A percentile compares a stretch with the other conserved stretches of the same genome.
Conservation (phyloP, 1,284 basidiomycete genomes). For the Apiotrichum montevideense region DNA sequence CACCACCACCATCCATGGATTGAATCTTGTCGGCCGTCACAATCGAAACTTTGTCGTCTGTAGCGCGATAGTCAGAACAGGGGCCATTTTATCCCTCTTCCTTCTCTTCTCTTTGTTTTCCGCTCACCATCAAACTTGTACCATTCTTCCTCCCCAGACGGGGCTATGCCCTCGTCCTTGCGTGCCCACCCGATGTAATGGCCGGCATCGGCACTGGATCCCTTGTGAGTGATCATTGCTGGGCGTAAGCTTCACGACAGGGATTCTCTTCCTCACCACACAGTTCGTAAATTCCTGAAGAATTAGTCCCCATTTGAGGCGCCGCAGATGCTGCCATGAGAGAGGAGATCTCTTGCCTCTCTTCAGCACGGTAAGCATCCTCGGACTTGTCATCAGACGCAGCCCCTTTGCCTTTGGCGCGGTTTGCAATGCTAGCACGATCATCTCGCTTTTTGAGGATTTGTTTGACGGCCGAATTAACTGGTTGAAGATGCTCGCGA, state of each 20-base stretch:
- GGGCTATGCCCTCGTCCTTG: conserved; percentile 24
- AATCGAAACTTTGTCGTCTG: conserved; percentile 75
- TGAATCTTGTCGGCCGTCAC: conserved; percentile 62
- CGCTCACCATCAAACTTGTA: conserved; percentile 57
- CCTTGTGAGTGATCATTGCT: conserved; percentile 96
- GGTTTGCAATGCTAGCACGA: conserved; percentile 72
- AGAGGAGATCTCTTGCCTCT: conserved; percentile 28
- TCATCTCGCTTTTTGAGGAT: conserved; percentile 79
- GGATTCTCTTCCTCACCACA: conserved; percentile 33
- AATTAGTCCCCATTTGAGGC: conserved; percentile 20
- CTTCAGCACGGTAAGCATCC: conserved; percentile 38
- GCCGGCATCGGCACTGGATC: conserved; percentile 81
- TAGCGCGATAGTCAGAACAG: background rate
- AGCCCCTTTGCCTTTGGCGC: conserved; percentile 53
- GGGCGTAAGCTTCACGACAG: conserved; percentile 2
- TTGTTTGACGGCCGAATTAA: conserved; percentile 65
- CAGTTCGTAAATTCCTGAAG: conserved; percentile 44
- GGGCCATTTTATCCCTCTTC: background rate
- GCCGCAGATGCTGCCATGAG: conserved; percentile 24
- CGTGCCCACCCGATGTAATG: conserved; percentile 78
- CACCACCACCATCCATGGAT: conserved; percentile 77
- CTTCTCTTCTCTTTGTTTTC: too few species aligned
- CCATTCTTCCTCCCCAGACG: conserved; percentile 53
- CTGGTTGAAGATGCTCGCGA: conserved; percentile 62
- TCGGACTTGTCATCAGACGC: conserved; percentile 29